Evolutionary conservation across 1,139 yeast genomes (phyloP).

Genomic region (Scheffersomyces parashehatae): DNA sequence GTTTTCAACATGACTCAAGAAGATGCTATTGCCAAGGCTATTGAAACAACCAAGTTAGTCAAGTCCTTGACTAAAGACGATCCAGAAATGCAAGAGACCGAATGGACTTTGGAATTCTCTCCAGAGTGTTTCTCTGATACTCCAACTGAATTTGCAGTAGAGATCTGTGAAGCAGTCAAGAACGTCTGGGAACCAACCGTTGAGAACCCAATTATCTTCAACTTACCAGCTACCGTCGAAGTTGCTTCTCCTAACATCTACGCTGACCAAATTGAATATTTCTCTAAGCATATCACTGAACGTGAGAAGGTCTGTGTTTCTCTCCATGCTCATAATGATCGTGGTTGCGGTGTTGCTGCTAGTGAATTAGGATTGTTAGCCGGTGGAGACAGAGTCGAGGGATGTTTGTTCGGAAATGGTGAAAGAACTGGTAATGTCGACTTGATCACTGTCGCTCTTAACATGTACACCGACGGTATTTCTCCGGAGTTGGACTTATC

Average conservation of each 20-base stretch:
- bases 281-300: slow-evolving; percentile 40
- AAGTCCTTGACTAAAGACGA: slow-evolving; percentile 45
- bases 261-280: slow-evolving; percentile 53
- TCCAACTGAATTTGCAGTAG: slow-evolving; percentile 43
- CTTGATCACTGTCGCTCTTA: slow-evolving; percentile 48
- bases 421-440: slow-evolving; percentile 55
- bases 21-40: slow-evolving; percentile 43
- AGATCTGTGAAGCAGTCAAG: slow-evolving; percentile 49
- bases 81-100: slow-evolving; percentile 38
- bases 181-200: slow-evolving; percentile 48
- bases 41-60: slow-evolving; percentile 42
- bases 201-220: slow-evolving; percentile 45
- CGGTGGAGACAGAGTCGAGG: slow-evolving; percentile 54
- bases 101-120: slow-evolving; percentile 48
- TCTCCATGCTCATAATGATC: slow-evolving; percentile 50
- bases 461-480: slow-evolving; percentile 49
- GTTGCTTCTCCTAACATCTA: slow-evolving; percentile 50
- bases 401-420: slow-evolving; percentile 52
- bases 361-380: slow-evolving; percentile 50
- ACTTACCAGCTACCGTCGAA: slow-evolving; percentile 52
- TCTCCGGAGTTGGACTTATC: slow-evolving; percentile 47
- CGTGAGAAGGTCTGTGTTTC: slow-evolving; percentile 48
- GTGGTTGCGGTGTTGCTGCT: slow-evolving; percentile 55
- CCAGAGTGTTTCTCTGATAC: slow-evolving; percentile 52
- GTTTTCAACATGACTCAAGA: slow-evolving; percentile 46